Evolutionary conservation across 805 yeast species (phyloP).

Genomic region (Candida broadrunensis): DNA sequence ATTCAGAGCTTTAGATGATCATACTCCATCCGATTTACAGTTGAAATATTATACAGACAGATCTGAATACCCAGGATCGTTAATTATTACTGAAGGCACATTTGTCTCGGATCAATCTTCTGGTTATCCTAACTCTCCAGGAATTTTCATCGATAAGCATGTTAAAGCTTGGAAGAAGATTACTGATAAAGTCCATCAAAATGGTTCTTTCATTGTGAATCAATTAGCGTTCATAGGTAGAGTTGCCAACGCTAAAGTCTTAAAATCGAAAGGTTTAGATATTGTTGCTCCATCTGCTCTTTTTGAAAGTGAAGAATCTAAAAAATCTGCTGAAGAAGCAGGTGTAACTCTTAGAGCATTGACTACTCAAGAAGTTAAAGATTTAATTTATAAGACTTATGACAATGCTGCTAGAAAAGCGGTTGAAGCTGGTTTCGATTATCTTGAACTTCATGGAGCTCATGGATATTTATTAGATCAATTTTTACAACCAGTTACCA

Average conservation of each 20-base stretch:
- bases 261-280: slow-evolving; percentile 18
- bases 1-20: slow-evolving; percentile 16
- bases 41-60: slow-evolving; percentile 26
- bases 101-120: slow-evolving; percentile 31
- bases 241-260: slow-evolving; percentile 22
- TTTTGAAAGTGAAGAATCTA: slow-evolving; percentile 11
- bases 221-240: slow-evolving; percentile 58
- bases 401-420: slow-evolving; percentile 14
- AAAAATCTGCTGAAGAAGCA: slow-evolving; percentile 9
- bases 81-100: slow-evolving; percentile 29
- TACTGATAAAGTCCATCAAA: slow-evolving; percentile 42
- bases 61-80: slow-evolving; percentile 25
- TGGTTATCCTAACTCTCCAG: slow-evolving; percentile 43
- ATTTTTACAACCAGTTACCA: slow-evolving; percentile 15
- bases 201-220: slow-evolving; percentile 37
- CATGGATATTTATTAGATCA: slow-evolving; percentile 22
- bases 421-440: slow-evolving; percentile 20
- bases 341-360: slow-evolving; percentile 15
- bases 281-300: slow-evolving; percentile 13
- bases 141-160: slow-evolving; percentile 48
- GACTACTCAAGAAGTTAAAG: slow-evolving; percentile 15
- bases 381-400: slow-evolving; percentile 8
- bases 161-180: slow-evolving; percentile 48
- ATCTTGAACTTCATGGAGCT: slow-evolving; percentile 21
- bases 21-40: slow-evolving; percentile 25